Conservation (phyloP, 805 yeast genomes). For the Wickerhamiella vanderwaltii region DNA sequence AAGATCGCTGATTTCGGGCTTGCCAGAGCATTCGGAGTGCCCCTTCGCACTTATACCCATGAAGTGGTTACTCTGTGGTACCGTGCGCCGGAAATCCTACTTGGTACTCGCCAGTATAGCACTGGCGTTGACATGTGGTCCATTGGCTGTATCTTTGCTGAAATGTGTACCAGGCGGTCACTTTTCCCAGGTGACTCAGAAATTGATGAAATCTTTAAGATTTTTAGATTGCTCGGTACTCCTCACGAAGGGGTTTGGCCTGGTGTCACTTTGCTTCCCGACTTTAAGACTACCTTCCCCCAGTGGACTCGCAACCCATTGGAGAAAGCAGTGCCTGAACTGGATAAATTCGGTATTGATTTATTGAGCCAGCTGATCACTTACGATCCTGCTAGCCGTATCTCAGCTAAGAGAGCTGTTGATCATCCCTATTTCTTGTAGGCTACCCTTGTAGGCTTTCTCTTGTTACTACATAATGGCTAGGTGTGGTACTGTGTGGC, state of each 20-base stretch:
- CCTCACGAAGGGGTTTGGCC: constrained; percentile 94
- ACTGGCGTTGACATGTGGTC: constrained; percentile 99
- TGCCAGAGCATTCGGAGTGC: constrained; percentile 96
- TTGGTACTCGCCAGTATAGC: constrained; percentile 94
- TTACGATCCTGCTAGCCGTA: constrained; percentile 87
- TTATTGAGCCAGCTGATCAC: constrained; percentile 61
- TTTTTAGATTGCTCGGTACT: constrained; percentile 84
- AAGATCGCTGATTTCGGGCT: constrained; percentile 88
- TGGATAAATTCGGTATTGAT: constrained; percentile 77
- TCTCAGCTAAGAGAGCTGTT: constrained; percentile 88
- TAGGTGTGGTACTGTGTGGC: too few species aligned
- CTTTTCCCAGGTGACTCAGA: constrained; percentile 96
- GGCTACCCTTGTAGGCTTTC: not conserved
- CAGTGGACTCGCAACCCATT: constrained; percentile 71
- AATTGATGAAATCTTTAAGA: constrained; percentile 90
- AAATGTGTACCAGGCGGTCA: constrained; percentile 92
- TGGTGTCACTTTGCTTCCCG: constrained; percentile 80
- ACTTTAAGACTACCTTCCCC: constrained; percentile 86
- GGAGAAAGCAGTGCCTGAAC: constrained; percentile 55
- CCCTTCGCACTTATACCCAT: constrained; percentile 90
- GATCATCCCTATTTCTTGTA: constrained; percentile 64
- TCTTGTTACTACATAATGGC: too few species aligned
- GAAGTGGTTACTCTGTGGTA: constrained; percentile 98
- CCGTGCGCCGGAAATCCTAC: constrained; percentile 86
- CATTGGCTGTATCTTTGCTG: constrained; percentile 94